These are phyloP conservation scores for Bondarzewia mesenterica DNA, from an alignment of 1,284 basidiomycete species.

Conservation along the genomic window DNA sequence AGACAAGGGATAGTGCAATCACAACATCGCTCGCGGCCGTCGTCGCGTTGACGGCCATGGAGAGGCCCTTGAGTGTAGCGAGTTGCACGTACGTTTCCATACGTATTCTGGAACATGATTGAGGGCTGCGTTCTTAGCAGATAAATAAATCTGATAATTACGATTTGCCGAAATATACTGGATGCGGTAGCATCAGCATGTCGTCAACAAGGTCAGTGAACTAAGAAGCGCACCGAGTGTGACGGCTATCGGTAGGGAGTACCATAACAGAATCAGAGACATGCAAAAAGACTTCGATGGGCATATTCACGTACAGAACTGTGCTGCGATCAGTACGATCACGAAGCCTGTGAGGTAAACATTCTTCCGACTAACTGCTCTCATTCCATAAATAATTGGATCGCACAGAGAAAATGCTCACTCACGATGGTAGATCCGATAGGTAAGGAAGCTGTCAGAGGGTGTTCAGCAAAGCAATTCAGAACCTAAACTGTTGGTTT, in stretches of 20 bases:
- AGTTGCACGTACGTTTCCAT: slow-evolving; percentile 30
- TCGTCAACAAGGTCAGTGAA: neutral
- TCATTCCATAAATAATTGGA: neutral
- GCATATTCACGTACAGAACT: neutral
- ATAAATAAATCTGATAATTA: neutral
- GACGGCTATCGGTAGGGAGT: too few relatives aligned
- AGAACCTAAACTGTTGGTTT: neutral
- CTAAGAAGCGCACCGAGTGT: neutral
- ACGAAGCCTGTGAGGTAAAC: slow-evolving; percentile 25
- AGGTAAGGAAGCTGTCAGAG: slow-evolving; percentile 38
- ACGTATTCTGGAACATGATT: neutral
- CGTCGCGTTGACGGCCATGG: slow-evolving; percentile 46
- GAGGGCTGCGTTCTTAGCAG: neutral
- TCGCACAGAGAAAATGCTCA: slow-evolving; percentile 4
- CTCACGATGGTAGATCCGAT: slow-evolving; percentile 47
- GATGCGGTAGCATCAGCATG: neutral
- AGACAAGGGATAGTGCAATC: slow-evolving; percentile 41
- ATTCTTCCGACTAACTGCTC: slow-evolving; percentile 40
- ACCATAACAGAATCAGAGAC: too few relatives aligned
- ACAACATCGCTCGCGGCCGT: slow-evolving; percentile 42
- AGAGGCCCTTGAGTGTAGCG: slow-evolving; percentile 36
- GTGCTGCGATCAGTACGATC: neutral
- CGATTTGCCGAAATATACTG: neutral
- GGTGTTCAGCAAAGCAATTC: slow-evolving; percentile 11
- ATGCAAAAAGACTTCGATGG: too few relatives aligned